Conservation (phyloP, 139 green algal genomes). For the Eudorina sp. region DNA sequence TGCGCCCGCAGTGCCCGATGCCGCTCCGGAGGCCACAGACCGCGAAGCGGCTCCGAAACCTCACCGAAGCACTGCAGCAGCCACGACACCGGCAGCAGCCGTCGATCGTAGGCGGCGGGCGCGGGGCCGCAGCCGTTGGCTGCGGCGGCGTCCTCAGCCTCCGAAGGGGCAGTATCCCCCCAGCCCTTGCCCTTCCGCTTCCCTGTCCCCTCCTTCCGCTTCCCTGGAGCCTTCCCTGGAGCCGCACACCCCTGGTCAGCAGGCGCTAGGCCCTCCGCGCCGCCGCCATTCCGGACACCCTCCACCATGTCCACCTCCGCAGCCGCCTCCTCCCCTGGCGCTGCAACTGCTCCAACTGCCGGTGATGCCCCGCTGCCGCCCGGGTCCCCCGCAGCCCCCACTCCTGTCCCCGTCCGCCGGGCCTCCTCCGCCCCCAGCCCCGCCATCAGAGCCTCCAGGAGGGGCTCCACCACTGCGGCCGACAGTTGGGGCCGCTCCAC, state of each 20-base stretch:
- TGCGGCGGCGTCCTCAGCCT: too few relatives aligned
- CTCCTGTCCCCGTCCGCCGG: too few relatives aligned
- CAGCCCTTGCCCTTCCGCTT: too few relatives aligned
- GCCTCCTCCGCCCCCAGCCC: not conserved
- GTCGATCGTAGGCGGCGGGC: slow-evolving; percentile 1
- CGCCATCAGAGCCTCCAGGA: not conserved
- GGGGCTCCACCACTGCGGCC: not conserved
- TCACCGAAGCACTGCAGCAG: slow-evolving; percentile 36
- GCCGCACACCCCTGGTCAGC: not conserved
- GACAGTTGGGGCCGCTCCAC: not conserved
- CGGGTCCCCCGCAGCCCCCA: not conserved
- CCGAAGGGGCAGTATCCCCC: too few relatives aligned
- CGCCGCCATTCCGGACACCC: not conserved
- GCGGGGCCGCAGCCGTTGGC: too few relatives aligned
- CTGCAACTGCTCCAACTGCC: not conserved
- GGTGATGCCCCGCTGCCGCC: not conserved
- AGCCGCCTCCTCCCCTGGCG: not conserved
- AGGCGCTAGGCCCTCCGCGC: not conserved
- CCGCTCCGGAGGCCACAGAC: slow-evolving; percentile 1
- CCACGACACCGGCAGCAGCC: slow-evolving; percentile 1
- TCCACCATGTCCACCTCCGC: not conserved
- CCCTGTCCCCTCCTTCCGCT: too few relatives aligned
- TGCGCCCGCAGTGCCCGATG: not conserved
- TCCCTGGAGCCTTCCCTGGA: too few relatives aligned
- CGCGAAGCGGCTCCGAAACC: not conserved